A percentile compares a stretch with the other conserved stretches of the same genome.
Evolutionary conservation across 108 stramenopile species (phyloP).

Genomic region (Fragilaria crotonensis): DNA sequence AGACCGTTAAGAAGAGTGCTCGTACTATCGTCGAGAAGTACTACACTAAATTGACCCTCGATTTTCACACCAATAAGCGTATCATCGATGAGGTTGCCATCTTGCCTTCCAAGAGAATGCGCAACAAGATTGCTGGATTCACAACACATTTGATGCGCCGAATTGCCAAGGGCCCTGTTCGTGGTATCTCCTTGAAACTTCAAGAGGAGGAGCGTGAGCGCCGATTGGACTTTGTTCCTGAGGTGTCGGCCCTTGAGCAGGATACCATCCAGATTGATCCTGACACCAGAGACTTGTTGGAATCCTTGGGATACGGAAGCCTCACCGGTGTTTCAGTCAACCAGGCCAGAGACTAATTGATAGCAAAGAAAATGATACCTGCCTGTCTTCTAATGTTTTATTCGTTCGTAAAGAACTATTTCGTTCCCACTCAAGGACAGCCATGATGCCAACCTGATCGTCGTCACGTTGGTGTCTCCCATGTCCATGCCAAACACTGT

Average conservation of each 20-base stretch:
- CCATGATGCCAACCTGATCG: no score
- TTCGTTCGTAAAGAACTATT: no score
- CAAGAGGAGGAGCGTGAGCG: slow-evolving; percentile 99
- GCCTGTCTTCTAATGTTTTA: no score
- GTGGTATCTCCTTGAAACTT: slow-evolving; percentile 98
- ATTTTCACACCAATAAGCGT: slow-evolving; percentile 99
- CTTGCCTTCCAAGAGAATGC: slow-evolving; percentile 99
- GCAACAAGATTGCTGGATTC: slow-evolving; percentile 99
- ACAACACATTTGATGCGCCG: slow-evolving; percentile 99
- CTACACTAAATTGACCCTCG: slow-evolving; percentile 97
- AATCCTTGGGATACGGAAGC: slow-evolving; percentile 82
- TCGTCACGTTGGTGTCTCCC: no score
- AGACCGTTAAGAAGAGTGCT: slow-evolving; percentile 99
- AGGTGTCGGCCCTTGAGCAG: slow-evolving; percentile 97
- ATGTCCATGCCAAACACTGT: no score
- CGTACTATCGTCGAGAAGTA: slow-evolving; percentile 99
- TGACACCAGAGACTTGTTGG: slow-evolving; percentile 96
- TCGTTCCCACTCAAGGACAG: no score
- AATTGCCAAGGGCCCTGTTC: slow-evolving; percentile 98
- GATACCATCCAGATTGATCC: slow-evolving; percentile 92
- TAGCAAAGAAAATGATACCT: no score
- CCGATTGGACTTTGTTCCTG: slow-evolving; percentile 99
- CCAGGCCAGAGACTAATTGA: slow-evolving; percentile 5
- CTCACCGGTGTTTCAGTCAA: slow-evolving; percentile 76
- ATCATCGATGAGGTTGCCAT: slow-evolving; percentile 96